Evolutionary conservation across 2,329 filamentous ascomycete genomes (phyloP), one percentile per base, ranked within the genome.

Genomic region (Xylaria arbuscula): DNA sequence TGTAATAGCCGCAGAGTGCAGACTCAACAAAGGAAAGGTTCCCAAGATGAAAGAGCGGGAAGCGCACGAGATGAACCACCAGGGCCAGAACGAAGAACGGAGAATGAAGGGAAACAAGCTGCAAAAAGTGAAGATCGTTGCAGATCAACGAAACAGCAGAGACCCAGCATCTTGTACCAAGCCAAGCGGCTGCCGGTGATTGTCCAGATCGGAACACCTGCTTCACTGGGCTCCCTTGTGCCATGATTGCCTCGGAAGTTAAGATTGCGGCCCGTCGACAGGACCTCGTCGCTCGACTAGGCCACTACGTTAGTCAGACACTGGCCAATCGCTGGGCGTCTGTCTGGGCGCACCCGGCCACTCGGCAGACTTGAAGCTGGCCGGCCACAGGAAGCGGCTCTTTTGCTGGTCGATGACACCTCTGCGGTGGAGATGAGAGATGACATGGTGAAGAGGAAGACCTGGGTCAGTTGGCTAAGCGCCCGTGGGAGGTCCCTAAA

Each of bases 111-210:
- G 48, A 60, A 32, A 63, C 55, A 56, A 67, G 19, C 17, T 28
- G 36, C 19, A 68, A 54, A 57, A 45, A 63, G 62, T 17, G 66
- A 76, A 66, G 69, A 71, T 67, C 64, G 54, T 70, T 55, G 69
- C 67, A 62, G 64, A 71, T 66, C 54, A 64, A 62, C 34, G 63
- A 67, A 67, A 69, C 60, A 47, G 64, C 55, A 36, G 63, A 62
- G 57, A 38, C 34, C 60, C 38, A 40, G 59, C 73, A 73, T 76
- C 74, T 76, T 76, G 75, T 76, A 76, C 61, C 64, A 67, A 67
- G 40, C 50, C 45, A n/a, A 36, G 54, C 45, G 11, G 7, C 48
- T 55, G 45, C 10, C 59, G 17, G 54, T 61, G 62, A 69, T 70
- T 62, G 51, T 24, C 61, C 54, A 66, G 57, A 32, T 62, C 54